Base-by-base conservation (phyloP, 306 rosid species). In the Boehmeria nivea region DNA sequence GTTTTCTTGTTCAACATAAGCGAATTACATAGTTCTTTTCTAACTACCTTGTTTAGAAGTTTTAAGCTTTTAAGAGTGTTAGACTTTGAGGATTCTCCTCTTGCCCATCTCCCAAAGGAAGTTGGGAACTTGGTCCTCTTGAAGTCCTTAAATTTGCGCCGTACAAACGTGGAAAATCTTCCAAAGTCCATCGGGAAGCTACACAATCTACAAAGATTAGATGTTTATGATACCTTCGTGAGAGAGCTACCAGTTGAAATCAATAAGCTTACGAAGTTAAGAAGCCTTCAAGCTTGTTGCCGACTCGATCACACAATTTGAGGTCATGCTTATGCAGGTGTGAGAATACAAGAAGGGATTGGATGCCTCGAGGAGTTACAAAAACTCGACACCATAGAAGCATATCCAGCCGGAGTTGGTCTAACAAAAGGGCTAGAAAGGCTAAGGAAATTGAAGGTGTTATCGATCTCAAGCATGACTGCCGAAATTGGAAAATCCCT, bases 41-140 rank as follows among this genome's bases (percentile, higher is more conserved):
- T 63, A 1, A 15, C 21, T 19, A 9, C 21, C 16, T 64, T 53
- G 36, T 17, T 22, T 0, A 18, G 55, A 24, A 38, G 21, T 1
- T 46, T 57, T 6, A 56, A 40, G 8, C 50, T 47, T 57, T 9
- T 68, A 43, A 60, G 37, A 39, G 42, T 68, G 40, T 12, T 68
- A 18, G 67, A 68, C 6, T 61, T 68, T 4, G 49, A 23, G 3
- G 54, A 8, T 24, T 47, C 43, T 16, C 57, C 54, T 4, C 22
- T 68, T 4, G 23, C 44, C 1, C 2, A 12, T 24, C 45, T 68
- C 26, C 73, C 58, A 4, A 12, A 43, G 6, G 57, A 60, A 20
- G 23, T 68, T 4, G 66, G 54, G n/a, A 18, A 52, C 8, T 13
- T 68, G n/a, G 20, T 33, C 16, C 67, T n/a, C 34, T 54, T 68